phyloP scores from a whole-genome alignment of 495 filamentous ascomycete genomes.

The Letharia lupina region DNA sequence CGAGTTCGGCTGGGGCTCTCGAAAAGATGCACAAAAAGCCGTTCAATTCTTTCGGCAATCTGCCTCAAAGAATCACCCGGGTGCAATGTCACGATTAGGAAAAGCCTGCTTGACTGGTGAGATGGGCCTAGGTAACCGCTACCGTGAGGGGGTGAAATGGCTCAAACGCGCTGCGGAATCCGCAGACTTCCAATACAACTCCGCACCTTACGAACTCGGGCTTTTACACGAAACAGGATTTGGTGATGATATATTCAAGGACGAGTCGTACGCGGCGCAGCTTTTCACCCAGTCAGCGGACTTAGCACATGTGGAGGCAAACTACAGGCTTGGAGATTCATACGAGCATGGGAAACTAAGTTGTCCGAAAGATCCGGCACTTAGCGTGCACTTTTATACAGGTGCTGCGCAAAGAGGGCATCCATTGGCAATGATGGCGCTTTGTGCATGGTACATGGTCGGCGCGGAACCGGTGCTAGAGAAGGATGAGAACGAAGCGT shows the following conservation, averaged over 20 bases:
- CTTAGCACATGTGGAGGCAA: constrained; percentile 77
- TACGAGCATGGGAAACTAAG: constrained; percentile 87
- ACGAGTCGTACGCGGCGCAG: constrained; percentile 84
- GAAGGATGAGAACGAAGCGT: constrained; percentile 92
- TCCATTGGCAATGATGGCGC: constrained; percentile 91
- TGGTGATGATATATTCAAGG: constrained; percentile 85
- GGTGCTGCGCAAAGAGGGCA: constrained; percentile 77
- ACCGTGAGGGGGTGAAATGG: constrained; percentile 93
- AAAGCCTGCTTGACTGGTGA: constrained; percentile 83
- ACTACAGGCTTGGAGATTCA: constrained; percentile 82
- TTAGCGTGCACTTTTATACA: constrained; percentile 97
- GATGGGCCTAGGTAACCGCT: constrained; percentile 73
- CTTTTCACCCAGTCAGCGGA: constrained; percentile 92
- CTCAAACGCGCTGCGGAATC: constrained; percentile 85
- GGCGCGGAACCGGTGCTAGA: constrained; percentile 88
- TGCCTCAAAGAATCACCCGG: constrained; percentile 88
- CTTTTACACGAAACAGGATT: constrained; percentile 80
- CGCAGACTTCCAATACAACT: constrained; percentile 84
- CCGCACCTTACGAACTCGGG: constrained; percentile 85
- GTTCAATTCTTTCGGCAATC: constrained; percentile 86
- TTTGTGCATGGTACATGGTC: constrained; percentile 98
- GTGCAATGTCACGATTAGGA: constrained; percentile 86
- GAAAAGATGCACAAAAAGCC: constrained; percentile 80
- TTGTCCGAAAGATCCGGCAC: constrained; percentile 82
- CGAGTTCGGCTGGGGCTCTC: constrained; percentile 94